Percentiles rank a stretch among this genome's conserved stretches.
These are phyloP conservation scores for Pilasporangium apinafurcum DNA, from an alignment of 352 stramenopile species.

Conservation along the genomic window DNA sequence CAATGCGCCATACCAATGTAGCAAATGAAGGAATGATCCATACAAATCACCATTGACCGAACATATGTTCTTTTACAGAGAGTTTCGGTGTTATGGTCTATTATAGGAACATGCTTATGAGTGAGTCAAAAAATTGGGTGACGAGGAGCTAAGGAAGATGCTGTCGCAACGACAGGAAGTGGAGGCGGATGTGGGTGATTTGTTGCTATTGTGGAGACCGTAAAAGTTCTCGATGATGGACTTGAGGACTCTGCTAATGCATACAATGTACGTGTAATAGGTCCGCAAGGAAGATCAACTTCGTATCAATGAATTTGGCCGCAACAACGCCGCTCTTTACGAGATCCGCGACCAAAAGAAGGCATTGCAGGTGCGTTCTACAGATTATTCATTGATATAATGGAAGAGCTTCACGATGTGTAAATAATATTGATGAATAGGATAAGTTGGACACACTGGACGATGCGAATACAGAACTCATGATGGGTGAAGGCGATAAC, in stretches of 20 bases:
- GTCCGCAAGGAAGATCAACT: conserved; percentile 95
- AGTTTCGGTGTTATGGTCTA: no score
- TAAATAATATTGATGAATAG: conserved; percentile 19
- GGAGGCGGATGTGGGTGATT: conserved; percentile 74
- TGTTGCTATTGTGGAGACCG: neutral
- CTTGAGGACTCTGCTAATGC: neutral
- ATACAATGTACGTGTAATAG: conserved; percentile 29
- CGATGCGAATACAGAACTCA: conserved; percentile 96
- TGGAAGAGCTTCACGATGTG: neutral
- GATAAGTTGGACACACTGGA: conserved; percentile 95
- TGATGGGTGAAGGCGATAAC: conserved; percentile 91
- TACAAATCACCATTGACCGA: no score
- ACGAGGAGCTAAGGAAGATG: conserved; percentile 37
- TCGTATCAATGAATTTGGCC: conserved; percentile 97
- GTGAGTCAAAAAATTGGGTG: no score
- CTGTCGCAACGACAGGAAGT: conserved; percentile 78
- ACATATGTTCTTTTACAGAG: no score
- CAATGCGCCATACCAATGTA: no score
- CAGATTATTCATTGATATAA: neutral
- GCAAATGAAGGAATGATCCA: no score
- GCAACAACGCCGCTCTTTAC: conserved; percentile 92
- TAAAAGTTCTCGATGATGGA: neutral
- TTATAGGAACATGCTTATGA: no score
- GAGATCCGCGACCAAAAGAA: conserved; percentile 91
- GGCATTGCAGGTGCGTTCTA: conserved; percentile 69